These are phyloP conservation scores for Rhizomucor miehei DNA, from an alignment of 371 early-diverging fungal species.

Conservation along the genomic window DNA sequence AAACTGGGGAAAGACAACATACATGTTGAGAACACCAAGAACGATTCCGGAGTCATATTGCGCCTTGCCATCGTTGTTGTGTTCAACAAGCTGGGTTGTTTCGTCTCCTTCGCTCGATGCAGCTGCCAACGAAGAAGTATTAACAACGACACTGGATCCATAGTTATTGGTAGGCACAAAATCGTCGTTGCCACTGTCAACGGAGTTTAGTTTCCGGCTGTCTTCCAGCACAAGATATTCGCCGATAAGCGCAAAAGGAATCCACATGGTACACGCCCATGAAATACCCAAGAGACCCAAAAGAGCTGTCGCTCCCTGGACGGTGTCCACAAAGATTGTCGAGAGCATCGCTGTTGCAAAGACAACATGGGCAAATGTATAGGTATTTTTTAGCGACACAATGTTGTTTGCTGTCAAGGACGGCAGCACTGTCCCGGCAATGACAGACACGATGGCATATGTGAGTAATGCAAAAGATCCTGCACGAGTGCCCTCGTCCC, in stretches of 20 bases:
- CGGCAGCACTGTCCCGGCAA: constrained; percentile 57
- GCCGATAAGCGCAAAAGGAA: constrained; percentile 75
- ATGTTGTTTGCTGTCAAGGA: constrained; percentile 15
- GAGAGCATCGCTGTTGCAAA: constrained; percentile 54
- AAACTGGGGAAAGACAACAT: constrained; percentile 78
- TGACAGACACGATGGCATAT: constrained; percentile 60
- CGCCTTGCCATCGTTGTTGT: constrained; percentile 3
- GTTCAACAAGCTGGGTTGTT: neutral
- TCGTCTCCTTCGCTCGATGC: constrained; percentile 11
- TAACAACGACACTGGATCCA: neutral
- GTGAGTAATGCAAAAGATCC: constrained; percentile 70
- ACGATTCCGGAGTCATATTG: constrained; percentile 60
- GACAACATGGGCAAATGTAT: constrained; percentile 51
- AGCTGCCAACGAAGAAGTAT: constrained; percentile 3
- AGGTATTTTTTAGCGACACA: constrained; percentile 52
- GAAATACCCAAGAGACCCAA: constrained; percentile 65
- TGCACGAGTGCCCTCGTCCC: constrained; percentile 54
- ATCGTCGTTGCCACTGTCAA: neutral
- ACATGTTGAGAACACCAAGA: constrained; percentile 79
- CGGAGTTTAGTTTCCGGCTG: constrained; percentile 17
- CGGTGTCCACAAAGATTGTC: constrained; percentile 48
- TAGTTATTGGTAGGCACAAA: neutral
- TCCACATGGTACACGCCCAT: constrained; percentile 75
- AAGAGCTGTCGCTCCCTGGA: constrained; percentile 50
- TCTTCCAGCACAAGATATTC: constrained; percentile 56